Percentiles rank a stretch among this genome's conserved stretches.
Evolutionary conservation across 2,329 filamentous ascomycete species (phyloP).

Genomic region (Talaromyces sp.): DNA sequence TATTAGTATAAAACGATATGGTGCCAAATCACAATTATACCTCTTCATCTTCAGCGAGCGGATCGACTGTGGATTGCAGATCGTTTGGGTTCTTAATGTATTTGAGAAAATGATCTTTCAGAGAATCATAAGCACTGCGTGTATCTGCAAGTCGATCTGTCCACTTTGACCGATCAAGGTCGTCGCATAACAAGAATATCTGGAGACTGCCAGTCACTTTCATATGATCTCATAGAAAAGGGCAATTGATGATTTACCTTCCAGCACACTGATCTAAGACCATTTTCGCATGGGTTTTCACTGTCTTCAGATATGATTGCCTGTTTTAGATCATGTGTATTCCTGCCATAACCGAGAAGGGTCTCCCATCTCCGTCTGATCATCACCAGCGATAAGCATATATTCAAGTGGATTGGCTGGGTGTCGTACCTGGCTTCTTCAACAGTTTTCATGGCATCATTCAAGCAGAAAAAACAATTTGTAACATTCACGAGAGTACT

Average conservation of each 20-base stretch:
- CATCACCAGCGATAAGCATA: background rate
- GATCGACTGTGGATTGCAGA: constrained; percentile 71
- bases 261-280: constrained; percentile 86
- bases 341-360: constrained; percentile 54
- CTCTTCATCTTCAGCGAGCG: constrained; percentile 75
- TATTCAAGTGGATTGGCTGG: background rate
- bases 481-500: background rate
- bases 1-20: constrained; percentile 25
- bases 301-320: constrained; percentile 60
- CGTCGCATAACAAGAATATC: constrained; percentile 77
- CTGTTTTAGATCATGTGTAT: constrained; percentile 60
- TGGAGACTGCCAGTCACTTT: constrained; percentile 33
- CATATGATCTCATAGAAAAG: background rate
- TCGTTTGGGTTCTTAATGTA: constrained; percentile 83
- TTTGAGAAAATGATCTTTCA: constrained; percentile 71
- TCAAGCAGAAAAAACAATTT: background rate
- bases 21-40: constrained; percentile 46
- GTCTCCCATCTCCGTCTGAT: constrained; percentile 64
- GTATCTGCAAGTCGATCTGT: constrained; percentile 62
- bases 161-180: constrained; percentile 65
- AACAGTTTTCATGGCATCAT: constrained; percentile 51
- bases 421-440: constrained; percentile 50
- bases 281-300: constrained; percentile 64
- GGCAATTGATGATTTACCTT: constrained; percentile 55
- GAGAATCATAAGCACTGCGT: constrained; percentile 68